These are phyloP conservation scores for Penicillium coffeae DNA, from an alignment of 495 filamentous ascomycete species.

Conservation along the genomic window DNA sequence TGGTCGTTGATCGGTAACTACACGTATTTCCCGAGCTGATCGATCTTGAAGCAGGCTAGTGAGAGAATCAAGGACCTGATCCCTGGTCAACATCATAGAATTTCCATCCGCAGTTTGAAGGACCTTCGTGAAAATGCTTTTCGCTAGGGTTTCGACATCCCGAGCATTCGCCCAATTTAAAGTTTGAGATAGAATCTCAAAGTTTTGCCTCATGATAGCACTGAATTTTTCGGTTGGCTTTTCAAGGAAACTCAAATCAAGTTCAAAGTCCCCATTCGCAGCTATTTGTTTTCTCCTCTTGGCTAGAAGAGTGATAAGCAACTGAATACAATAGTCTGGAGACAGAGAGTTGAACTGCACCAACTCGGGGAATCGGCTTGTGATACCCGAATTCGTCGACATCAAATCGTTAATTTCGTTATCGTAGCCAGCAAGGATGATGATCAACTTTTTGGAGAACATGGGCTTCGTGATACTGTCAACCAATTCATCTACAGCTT, in stretches of 20 bases:
- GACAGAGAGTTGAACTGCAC: slow-evolving; percentile 39
- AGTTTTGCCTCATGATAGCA: no score
- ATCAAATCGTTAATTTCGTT: slow-evolving; percentile 68
- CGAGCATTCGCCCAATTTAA: slow-evolving; percentile 66
- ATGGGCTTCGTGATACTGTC: slow-evolving; percentile 62
- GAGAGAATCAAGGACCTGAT: slow-evolving; percentile 30
- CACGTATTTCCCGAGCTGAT: no score
- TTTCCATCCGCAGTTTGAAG: slow-evolving; percentile 20
- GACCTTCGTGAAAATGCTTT: slow-evolving; percentile 46
- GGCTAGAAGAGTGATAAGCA: slow-evolving; percentile 28
- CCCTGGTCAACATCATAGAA: slow-evolving; percentile 27
- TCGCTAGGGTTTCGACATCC: slow-evolving; percentile 57
- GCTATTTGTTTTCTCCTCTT: slow-evolving; percentile 16
- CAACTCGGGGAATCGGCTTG: slow-evolving; percentile 50
- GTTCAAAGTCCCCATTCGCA: slow-evolving; percentile 29
- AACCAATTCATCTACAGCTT: slow-evolving; percentile 72
- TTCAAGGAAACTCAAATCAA: slow-evolving; percentile 8
- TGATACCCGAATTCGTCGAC: slow-evolving; percentile 47
- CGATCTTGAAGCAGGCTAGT: no score
- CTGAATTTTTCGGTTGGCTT: slow-evolving; percentile 25
- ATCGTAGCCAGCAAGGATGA: slow-evolving; percentile 71
- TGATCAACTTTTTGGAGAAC: slow-evolving; percentile 61
- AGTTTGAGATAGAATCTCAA: slow-evolving; percentile 41
- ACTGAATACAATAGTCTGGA: slow-evolving; percentile 38
- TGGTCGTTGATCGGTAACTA: no score